These are phyloP conservation scores for Verbascum thapsus DNA, from an alignment of 257 asterid genomes.

Conservation along the genomic window DNA sequence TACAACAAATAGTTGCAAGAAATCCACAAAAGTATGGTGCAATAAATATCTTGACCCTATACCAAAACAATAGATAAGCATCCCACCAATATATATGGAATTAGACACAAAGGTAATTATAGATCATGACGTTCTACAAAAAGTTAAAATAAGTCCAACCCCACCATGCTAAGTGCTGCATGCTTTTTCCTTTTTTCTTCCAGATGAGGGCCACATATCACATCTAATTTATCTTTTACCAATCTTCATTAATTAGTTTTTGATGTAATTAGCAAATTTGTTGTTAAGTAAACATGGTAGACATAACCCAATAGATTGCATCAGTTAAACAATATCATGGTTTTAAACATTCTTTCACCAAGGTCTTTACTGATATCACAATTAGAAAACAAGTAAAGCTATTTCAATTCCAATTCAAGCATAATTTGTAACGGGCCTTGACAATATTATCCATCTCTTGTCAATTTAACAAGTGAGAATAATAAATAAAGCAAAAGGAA, in stretches of 20 bases:
- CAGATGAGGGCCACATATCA: conserved; percentile 12
- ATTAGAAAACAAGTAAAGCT: background rate
- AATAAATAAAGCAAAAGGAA: background rate
- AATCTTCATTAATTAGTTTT: background rate
- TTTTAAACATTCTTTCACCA: too few relatives aligned
- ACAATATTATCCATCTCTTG: too few relatives aligned
- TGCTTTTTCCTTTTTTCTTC: conserved; percentile 10
- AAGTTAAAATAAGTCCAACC: background rate
- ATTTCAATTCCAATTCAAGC: background rate
- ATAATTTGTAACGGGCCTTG: too few relatives aligned
- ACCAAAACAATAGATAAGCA: background rate
- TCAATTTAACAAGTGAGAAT: background rate
- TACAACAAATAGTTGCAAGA: background rate
- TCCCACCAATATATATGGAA: too few relatives aligned
- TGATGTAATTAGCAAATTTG: background rate
- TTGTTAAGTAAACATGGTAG: background rate
- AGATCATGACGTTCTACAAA: conserved; percentile 5
- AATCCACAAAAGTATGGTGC: too few relatives aligned
- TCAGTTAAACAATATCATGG: too few relatives aligned
- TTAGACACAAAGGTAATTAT: background rate
- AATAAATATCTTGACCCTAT: conserved; percentile 6
- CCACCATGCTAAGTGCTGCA: conserved; percentile 25
- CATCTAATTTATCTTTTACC: conserved; percentile 5
- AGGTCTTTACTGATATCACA: background rate
- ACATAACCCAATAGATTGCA: too few relatives aligned